Evolutionary conservation across 1,139 yeast species (phyloP).

Genomic region (Candida sp.): DNA sequence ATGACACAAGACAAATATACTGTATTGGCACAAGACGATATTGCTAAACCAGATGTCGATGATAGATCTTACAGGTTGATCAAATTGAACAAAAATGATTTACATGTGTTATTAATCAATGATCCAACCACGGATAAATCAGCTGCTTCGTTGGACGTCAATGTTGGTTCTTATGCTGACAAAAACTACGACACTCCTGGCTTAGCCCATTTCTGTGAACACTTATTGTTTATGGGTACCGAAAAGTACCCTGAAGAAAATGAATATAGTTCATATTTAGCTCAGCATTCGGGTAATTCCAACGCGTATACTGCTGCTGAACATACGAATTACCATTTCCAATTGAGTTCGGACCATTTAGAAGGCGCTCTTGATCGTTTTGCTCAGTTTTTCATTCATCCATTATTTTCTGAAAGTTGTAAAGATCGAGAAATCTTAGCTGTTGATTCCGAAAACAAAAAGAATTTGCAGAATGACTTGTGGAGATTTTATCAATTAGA

Average conservation of each 20-base stretch:
- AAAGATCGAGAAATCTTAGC: constrained; percentile 93
- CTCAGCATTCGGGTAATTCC: constrained; percentile 62
- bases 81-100: constrained; percentile 55
- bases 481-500: constrained; percentile 91
- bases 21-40: constrained; percentile 17
- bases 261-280: constrained; percentile 75
- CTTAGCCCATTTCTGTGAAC: constrained; percentile 96
- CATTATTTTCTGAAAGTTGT: constrained; percentile 76
- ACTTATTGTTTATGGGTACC: constrained; percentile 95
- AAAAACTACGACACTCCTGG: constrained; percentile 70
- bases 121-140: constrained; percentile 88
- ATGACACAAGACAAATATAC: constrained; percentile 8
- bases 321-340: constrained; percentile 90
- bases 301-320: constrained; percentile 90
- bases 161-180: constrained; percentile 87
- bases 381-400: constrained; percentile 86
- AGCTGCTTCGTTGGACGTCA: constrained; percentile 90
- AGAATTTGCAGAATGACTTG: constrained; percentile 82
- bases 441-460: constrained; percentile 94
- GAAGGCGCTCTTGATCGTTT: constrained; percentile 91
- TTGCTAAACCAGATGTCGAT: constrained; percentile 66
- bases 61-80: constrained; percentile 72
- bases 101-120: constrained; percentile 73
- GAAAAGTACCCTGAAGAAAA: constrained; percentile 87
- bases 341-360: constrained; percentile 69